Base-by-base conservation (phyloP, 202 grass and related monocot species). In the Hordeum pubiflorum region DNA sequence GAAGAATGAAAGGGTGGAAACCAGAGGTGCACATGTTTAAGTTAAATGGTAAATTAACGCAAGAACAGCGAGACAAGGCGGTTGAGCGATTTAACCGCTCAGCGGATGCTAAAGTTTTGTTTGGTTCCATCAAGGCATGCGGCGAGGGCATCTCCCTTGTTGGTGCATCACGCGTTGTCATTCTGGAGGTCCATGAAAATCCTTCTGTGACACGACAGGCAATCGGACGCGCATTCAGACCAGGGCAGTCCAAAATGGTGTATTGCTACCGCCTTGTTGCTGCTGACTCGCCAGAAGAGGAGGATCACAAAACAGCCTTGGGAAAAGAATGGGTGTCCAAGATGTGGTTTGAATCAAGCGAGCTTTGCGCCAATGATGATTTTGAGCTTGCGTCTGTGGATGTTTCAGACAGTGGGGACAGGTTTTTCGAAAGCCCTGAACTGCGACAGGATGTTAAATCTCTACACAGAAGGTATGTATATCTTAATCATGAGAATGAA, bases 141-240 rank as follows among this genome's bases (percentile, higher is more conserved):
- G 90, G 94, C 18, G 94, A 97, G 76, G 94, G 94, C 18, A 97
- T 97, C 60, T 97, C 91, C 37, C 88, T 97, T 26, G 82, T 91
- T 38, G 94, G 94, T 7, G 90, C 91, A 57, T 97, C 94, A 1
- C 87, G 92, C 9, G 22, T 94, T 29, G 84, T 97, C 62, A 93
- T 97, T 64, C 79, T 97, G 78, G 94, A 97, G 89, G 86, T 91
- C 41, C 94, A 97, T 79, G 83, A 90, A 72, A 97, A 97, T 21
- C 91, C 94, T 75, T 89, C 94, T 23, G 94, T 97, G 29, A 94
- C 79, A 37, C 86, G 90, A 6, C 94, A 97, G 88, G 94, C 89
- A 1, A 89, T 97, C 6, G 92, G 94, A 9, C 84, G 92, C 10
- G 92, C 88, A 48, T 97, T 93, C 75, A 89, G 94, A 73, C 91